A percentile compares a stretch with the other conserved stretches of the same genome.
These are phyloP conservation scores for Rhizoclosmatium globosum DNA, from an alignment of 192 early-diverging fungal species.

Conservation along the genomic window DNA sequence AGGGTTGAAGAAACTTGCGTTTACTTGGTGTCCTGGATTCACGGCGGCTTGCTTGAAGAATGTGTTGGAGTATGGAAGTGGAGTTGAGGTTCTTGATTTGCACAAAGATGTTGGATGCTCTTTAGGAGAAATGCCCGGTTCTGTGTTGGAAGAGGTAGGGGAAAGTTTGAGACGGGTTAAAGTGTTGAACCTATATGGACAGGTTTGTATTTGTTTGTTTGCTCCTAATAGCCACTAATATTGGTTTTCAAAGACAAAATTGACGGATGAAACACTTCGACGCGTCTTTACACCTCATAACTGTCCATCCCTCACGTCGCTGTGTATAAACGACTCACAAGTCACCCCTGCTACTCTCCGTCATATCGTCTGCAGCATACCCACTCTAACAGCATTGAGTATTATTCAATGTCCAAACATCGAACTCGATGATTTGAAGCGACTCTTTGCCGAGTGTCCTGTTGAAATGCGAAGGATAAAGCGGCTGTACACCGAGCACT, in stretches of 20 bases:
- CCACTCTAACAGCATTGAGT: slow-evolving; percentile 11
- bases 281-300: background rate
- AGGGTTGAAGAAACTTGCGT: slow-evolving; percentile 43
- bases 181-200: slow-evolving; percentile 59
- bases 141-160: slow-evolving; percentile 39
- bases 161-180: slow-evolving; percentile 27
- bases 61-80: slow-evolving; percentile 31
- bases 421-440: slow-evolving; percentile 11
- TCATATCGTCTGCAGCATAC: background rate
- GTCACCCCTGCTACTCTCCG: slow-evolving; percentile 18
- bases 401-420: slow-evolving; percentile 27
- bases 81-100: slow-evolving; percentile 52
- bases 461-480: slow-evolving; percentile 1
- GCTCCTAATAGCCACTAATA: background rate
- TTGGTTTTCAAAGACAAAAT: slow-evolving; percentile 9
- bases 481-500: slow-evolving; percentile 27
- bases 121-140: slow-evolving; percentile 49
- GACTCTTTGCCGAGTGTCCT: slow-evolving; percentile 9
- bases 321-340: slow-evolving; percentile 34
- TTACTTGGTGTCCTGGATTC: slow-evolving; percentile 55
- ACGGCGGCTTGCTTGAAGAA: slow-evolving; percentile 35
- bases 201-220: slow-evolving; percentile 37
- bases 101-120: slow-evolving; percentile 56
- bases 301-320: background rate
- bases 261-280: slow-evolving; percentile 28